Conservation (phyloP, 495 filamentous ascomycete species). For the Hypoxylon crocopeplum region DNA sequence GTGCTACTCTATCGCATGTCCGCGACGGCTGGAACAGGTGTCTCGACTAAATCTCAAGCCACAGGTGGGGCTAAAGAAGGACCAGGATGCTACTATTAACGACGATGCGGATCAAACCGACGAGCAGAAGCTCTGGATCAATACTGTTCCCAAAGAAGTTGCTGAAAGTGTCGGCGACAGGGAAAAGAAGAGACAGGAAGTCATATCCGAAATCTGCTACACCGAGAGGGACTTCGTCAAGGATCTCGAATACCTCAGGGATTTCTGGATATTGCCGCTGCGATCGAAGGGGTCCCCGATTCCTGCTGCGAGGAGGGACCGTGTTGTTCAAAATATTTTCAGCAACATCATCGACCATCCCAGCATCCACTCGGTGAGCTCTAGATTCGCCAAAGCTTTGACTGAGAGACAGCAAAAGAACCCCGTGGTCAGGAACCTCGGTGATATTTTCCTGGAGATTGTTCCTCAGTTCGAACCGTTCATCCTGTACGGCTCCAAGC, state of each 20-base stretch:
- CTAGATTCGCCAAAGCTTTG: constrained; percentile 81
- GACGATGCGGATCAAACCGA: constrained; percentile 86
- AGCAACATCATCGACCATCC: constrained; percentile 86
- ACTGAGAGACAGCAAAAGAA: constrained; percentile 89
- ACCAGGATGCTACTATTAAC: constrained; percentile 75
- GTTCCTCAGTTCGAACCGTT: constrained; percentile 94
- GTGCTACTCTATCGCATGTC: constrained; percentile 98
- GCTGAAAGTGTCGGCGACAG: constrained; percentile 85
- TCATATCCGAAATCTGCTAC: constrained; percentile 98
- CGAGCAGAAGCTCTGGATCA: constrained; percentile 99
- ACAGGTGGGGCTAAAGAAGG: constrained; percentile 82
- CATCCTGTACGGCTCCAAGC: constrained; percentile 95
- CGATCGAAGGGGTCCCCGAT: constrained; percentile 81
- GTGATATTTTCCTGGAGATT: constrained; percentile 92
- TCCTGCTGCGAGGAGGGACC: constrained; percentile 83
- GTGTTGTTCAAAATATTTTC: constrained; percentile 93
- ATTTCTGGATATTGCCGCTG: constrained; percentile 98
- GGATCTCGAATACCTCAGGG: constrained; percentile 94
- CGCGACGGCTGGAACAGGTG: constrained; percentile 92
- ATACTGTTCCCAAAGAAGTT: constrained; percentile 94
- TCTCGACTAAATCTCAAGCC: constrained; percentile 90
- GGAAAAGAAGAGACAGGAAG: constrained; percentile 97
- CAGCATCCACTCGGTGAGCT: constrained; percentile 86
- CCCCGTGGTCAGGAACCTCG: constrained; percentile 86
- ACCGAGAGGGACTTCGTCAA: constrained; percentile 99